Base-by-base conservation (phyloP, 2,329 filamentous ascomycete genomes). In the Cytospora paraplurivora region DNA sequence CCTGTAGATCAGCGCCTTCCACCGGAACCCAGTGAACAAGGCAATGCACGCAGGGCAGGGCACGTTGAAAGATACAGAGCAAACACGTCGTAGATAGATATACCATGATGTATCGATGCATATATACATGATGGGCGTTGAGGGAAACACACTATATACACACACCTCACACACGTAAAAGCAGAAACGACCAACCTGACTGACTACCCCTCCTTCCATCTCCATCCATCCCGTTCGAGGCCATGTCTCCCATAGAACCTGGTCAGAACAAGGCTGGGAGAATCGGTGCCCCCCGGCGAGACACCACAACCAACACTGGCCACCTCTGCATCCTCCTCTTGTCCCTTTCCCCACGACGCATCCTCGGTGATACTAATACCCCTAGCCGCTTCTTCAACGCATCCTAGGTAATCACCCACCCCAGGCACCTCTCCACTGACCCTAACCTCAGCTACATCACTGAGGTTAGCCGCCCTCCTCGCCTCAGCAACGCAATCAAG, bases 221-320 rank as follows among this genome's bases (percentile, higher is more conserved):
- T 34, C 37, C 38, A 54, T 3, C 55, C 57, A 17, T 52, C 49
- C 49, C 21, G 44, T 47, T 63, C 50, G 27, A 63, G 19, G 17
- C 53, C 64, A 33, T 61, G 56, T 37, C 63, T 55, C 15, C 49
- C 32, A 41, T 53, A 61, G 47, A 66, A 66, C n/a, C 54, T 56
- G 13, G 54, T 17, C 13, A 66, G 47, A 13, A 61, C 53, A 44
- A 56, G 50, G 50, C 38, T 51, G 33, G 63, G 56, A 10, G 56
- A 27, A 13, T 55, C 21, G 27, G 27, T 27, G 2, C 53, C 47
- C 3, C n/a, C 35, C 27, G 56, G 54, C 33, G 55, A 52, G 35
- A 37, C 21, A 3, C 50, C 41, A 19, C 19, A 17, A n/a, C 7
- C 12, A 19, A 17, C 41, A 13, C n/a, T 4, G 35, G n/a, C 1